A percentile compares a stretch with the other conserved stretches of the same genome.
phyloP scores from a whole-genome alignment of 140 eudicot species.

The Ambrosia hybrid region DNA sequence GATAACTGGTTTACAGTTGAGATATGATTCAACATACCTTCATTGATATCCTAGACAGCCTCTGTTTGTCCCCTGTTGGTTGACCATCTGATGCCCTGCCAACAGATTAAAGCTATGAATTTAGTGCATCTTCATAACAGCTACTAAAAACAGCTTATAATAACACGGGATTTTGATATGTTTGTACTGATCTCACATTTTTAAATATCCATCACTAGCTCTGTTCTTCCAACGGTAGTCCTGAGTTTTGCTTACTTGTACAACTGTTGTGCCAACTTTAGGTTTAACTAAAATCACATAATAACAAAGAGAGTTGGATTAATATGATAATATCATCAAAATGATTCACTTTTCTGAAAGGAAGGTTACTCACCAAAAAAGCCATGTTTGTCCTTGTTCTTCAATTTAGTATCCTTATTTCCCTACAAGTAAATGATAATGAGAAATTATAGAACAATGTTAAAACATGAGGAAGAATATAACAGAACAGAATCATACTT shows the following conservation, averaged over 20 bases:
- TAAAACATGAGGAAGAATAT: neutral
- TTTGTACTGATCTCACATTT: conserved; percentile 40
- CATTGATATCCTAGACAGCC: conserved; percentile 44
- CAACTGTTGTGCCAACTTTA: conserved; percentile 42
- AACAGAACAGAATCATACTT: conserved; percentile 44
- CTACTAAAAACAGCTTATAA: neutral
- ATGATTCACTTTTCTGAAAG: neutral
- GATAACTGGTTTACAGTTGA: neutral
- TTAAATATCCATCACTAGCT: conserved; percentile 51
- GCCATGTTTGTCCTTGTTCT: conserved; percentile 37
- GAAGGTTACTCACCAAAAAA: conserved; percentile 59
- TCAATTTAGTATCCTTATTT: conserved; percentile 40
- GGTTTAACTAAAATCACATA: conserved; percentile 55
- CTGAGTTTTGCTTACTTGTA: conserved; percentile 42
- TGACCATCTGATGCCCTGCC: conserved; percentile 59
- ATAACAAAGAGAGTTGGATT: conserved; percentile 2
- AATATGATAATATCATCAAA: neutral
- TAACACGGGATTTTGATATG: conserved; percentile 4
- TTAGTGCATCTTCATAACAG: neutral
- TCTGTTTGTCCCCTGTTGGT: conserved; percentile 36
- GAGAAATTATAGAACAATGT: neutral
- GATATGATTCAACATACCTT: conserved; percentile 43
- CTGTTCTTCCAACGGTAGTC: conserved; percentile 45
- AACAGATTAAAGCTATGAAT: conserved; percentile 3
- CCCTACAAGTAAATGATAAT: conserved; percentile 46